phyloP scores from a whole-genome alignment of 805 yeast genomes.

The Metschnikowia anglica region DNA sequence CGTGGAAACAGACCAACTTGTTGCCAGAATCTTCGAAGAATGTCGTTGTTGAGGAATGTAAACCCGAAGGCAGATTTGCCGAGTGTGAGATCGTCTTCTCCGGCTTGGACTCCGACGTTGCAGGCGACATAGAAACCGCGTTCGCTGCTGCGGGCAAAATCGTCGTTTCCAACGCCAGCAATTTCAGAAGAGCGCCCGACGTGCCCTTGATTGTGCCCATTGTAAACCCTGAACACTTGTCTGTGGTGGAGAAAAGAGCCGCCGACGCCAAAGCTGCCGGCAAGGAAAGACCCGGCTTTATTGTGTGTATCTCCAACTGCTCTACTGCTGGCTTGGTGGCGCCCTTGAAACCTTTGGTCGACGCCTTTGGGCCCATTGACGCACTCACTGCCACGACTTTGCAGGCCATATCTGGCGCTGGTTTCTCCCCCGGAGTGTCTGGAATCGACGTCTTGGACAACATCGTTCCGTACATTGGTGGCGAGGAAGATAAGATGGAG shows the following conservation, averaged over 20 bases:
- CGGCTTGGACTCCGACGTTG: slow-evolving; percentile 89
- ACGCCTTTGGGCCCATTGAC: slow-evolving; percentile 86
- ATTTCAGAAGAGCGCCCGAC: slow-evolving; percentile 81
- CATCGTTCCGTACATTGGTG: slow-evolving; percentile 89
- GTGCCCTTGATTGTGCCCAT: slow-evolving; percentile 96
- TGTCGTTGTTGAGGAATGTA: slow-evolving; percentile 75
- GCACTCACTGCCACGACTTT: slow-evolving; percentile 84
- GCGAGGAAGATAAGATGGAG: slow-evolving; percentile 98
- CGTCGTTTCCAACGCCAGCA: slow-evolving; percentile 92
- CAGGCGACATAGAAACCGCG: slow-evolving; percentile 87
- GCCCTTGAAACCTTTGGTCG: slow-evolving; percentile 91
- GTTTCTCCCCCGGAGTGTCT: slow-evolving; percentile 96
- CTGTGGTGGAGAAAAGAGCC: slow-evolving; percentile 61
- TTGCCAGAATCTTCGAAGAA: slow-evolving; percentile 68
- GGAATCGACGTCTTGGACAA: slow-evolving; percentile 94
- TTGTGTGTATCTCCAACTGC: slow-evolving; percentile 95
- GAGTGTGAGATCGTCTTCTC: slow-evolving; percentile 94
- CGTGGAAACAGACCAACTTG: slow-evolving; percentile 90
- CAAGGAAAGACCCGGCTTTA: slow-evolving; percentile 68
- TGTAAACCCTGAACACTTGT: slow-evolving; percentile 88
- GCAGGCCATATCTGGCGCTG: slow-evolving; percentile 98
- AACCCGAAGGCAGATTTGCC: slow-evolving; percentile 63
- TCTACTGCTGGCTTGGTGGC: slow-evolving; percentile 98
- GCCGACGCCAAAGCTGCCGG: slow-evolving; percentile 54
- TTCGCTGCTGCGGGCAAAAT: slow-evolving; percentile 79